Evolutionary conservation across 2,329 filamentous ascomycete genomes (phyloP).

Genomic region (Phaeosphaeriaceae sp.): DNA sequence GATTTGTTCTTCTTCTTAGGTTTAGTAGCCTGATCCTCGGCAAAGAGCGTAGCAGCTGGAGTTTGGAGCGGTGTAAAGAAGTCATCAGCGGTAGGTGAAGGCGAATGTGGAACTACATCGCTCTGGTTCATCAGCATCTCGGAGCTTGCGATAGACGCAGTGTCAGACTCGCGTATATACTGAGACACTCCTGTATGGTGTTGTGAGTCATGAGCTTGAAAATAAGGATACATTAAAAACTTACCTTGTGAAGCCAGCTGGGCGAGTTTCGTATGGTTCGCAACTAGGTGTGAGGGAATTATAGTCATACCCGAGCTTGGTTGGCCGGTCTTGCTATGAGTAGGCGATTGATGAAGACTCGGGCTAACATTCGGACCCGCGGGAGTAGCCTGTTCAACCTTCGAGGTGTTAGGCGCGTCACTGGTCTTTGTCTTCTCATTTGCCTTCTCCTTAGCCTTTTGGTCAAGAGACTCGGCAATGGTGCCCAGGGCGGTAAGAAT

Average conservation of each 20-base stretch:
- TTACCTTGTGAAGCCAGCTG: no score
- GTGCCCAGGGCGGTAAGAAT: no score
- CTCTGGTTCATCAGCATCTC: conserved; percentile 10
- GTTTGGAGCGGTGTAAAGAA: conserved; percentile 7
- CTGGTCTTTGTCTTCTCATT: not conserved
- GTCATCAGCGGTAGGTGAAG: not conserved
- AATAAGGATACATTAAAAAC: not conserved
- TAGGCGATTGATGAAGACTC: no score
- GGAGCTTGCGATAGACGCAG: conserved; percentile 8
- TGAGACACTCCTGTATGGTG: not conserved
- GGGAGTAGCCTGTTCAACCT: conserved; percentile 2
- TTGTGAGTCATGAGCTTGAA: conserved; percentile 2
- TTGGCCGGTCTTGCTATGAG: no score
- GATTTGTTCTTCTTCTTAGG: conserved; percentile 35
- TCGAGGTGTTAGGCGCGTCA: not conserved
- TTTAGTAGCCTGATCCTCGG: conserved; percentile 6
- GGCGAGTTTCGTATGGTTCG: no score
- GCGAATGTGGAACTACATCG: not conserved
- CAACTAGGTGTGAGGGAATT: no score
- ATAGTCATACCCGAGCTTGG: no score
- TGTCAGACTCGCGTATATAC: not conserved
- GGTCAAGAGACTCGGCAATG: no score
- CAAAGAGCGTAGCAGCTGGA: not conserved
- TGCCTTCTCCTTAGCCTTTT: no score
- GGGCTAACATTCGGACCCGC: not conserved